Evolutionary conservation across 164 flowering plant species (phyloP).

Genomic region (Litsea cubeba): DNA sequence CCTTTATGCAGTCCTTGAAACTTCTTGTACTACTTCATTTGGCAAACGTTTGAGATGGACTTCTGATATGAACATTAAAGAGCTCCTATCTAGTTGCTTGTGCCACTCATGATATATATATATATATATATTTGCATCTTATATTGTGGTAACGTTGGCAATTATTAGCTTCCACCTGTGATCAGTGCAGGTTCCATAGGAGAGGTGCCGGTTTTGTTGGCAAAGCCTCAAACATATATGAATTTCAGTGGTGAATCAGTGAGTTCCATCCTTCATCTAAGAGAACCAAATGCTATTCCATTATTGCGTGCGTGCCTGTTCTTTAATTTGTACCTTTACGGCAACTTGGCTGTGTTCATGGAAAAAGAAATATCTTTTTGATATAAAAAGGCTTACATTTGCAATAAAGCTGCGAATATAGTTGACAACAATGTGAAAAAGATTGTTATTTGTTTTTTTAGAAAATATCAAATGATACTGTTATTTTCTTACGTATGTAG

Average conservation of each 20-base stretch:
- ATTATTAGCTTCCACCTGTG: conserved; percentile 19
- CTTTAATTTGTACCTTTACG: neutral
- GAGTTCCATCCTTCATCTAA: conserved; percentile 17
- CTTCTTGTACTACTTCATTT: neutral
- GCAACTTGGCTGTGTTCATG: neutral
- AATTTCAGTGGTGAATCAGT: conserved; percentile 96
- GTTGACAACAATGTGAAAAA: no score
- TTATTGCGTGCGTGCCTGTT: neutral
- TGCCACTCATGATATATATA: neutral
- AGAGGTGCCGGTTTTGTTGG: conserved; percentile 83
- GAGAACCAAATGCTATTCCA: neutral
- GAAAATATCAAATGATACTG: no score
- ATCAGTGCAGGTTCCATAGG: conserved; percentile 84
- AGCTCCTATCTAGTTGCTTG: neutral
- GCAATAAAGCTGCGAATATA: neutral
- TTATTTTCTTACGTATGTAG: no score
- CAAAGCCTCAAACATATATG: conserved; percentile 94
- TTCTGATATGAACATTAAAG: neutral
- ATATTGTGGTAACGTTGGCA: neutral
- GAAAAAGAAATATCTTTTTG: neutral
- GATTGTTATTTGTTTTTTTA: no score
- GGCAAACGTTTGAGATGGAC: neutral
- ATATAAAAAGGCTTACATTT: neutral
- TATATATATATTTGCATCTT: no score
- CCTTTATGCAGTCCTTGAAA: neutral